Base-by-base conservation (phyloP, 257 asterid species). In the Ligustrum vulgare region DNA sequence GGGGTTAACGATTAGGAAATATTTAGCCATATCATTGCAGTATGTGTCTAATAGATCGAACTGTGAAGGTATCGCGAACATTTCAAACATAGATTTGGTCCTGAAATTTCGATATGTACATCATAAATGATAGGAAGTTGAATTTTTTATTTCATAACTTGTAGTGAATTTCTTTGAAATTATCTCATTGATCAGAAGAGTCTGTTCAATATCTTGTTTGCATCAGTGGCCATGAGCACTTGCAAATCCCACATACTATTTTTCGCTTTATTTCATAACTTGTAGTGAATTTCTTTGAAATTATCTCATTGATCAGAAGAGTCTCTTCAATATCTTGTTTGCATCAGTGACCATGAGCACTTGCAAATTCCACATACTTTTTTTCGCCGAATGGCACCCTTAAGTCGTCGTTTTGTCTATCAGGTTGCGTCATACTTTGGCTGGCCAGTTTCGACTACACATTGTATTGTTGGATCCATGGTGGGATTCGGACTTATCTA, bases 371-470 rank as follows among this genome's bases (percentile, higher is more conserved):
- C 28, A 1, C 9, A n/a, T 16, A 16, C 63, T 78, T 10, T 51
- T 72, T 66, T 72, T 72, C 45, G 16, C 31, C 15, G 67, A 72
- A 25, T 60, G 20, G n/a, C 7, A 13, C 47, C 25, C 41, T 69
- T 69, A 65, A 60, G 69, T 34, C 33, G 45, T 32, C 20, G 5
- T 23, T 35, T 32, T 43, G 8, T 68, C 11, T 67, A 25, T 77
- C 91, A 90, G 98, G 96, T 94, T 67, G 97, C 98, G 54, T 89
- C 98, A 12, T 94, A 88, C 80, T 90, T 89, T 54, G 97, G 98
- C 13, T 94, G 94, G 98, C 98, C 98, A 51, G 98, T 94, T 31
- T 94, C 97, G 20, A 94, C 98, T 11, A 94, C 98, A 66, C 98
- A 94, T 75, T 94, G 98, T 67, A 92, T 92, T 16, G 96, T 94